phyloP scores from a whole-genome alignment of 2,329 filamentous ascomycete species.

The Penicillium crustosum region DNA sequence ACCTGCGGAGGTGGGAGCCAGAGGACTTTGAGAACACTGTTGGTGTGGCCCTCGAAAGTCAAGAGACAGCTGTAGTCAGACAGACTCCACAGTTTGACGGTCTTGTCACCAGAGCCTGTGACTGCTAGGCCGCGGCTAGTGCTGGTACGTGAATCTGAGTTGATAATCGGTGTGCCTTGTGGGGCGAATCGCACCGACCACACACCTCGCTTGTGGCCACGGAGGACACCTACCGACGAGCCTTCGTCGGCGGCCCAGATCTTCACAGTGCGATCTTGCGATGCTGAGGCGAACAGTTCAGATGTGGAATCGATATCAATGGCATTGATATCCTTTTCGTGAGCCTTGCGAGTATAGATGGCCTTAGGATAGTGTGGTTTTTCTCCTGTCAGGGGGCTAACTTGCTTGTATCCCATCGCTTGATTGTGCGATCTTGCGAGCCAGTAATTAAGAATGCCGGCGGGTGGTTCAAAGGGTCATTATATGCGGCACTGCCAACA shows the following conservation, averaged over 20 bases:
- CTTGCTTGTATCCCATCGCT: constrained; percentile 81
- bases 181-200: constrained; percentile 94
- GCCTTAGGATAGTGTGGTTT: constrained; percentile 52
- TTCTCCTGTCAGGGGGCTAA: constrained; percentile 50
- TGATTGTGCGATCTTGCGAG: constrained; percentile 92
- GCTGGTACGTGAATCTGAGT: constrained; percentile 69
- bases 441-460: constrained; percentile 85
- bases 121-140: constrained; percentile 75
- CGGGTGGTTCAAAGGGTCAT: constrained; percentile 73
- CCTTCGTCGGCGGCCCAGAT: constrained; percentile 92
- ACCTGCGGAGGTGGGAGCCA: constrained; percentile 66
- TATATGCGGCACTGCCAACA: constrained; percentile 67
- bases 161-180: constrained; percentile 71
- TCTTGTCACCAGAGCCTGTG: constrained; percentile 94
- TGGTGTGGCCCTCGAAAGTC: constrained; percentile 94
- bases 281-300: constrained; percentile 89
- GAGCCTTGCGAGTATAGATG: constrained; percentile 86
- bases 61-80: constrained; percentile 88
- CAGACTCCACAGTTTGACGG: constrained; percentile 90
- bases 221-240: constrained; percentile 84
- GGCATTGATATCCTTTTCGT: constrained; percentile 98
- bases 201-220: constrained; percentile 90
- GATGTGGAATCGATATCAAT: constrained; percentile 74
- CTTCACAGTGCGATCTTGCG: constrained; percentile 94
- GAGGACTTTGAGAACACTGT: constrained; percentile 88